phyloP scores from a whole-genome alignment of 768 basidiomycete genomes.

The Suillus placidus region DNA sequence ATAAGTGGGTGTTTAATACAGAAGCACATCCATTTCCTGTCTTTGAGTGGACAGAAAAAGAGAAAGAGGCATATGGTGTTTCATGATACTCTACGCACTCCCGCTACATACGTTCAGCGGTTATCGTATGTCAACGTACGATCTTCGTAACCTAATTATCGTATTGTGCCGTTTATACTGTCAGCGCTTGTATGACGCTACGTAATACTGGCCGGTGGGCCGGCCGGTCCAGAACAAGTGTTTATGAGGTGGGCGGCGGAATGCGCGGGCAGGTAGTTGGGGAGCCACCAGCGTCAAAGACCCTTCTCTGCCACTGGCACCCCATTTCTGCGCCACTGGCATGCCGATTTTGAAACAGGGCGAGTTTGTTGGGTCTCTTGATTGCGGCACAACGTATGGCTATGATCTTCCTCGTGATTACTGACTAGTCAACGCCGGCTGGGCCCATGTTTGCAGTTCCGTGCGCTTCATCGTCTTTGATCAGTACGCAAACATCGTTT shows the following conservation, averaged over 20 bases:
- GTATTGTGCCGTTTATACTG: not conserved
- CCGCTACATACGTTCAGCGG: not conserved
- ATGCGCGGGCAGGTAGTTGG: not conserved
- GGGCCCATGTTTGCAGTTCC: constrained; percentile 52
- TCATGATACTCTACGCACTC: constrained; percentile 1
- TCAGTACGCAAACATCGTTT: constrained; percentile 82
- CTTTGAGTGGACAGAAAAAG: constrained; percentile 61
- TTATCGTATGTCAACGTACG: not conserved
- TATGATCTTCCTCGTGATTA: constrained; percentile 1
- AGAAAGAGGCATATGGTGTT: constrained; percentile 48
- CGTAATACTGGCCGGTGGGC: not conserved
- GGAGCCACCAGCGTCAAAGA: constrained; percentile 15
- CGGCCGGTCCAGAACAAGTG: constrained; percentile 12
- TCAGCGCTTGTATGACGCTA: not conserved
- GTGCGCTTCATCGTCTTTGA: constrained; percentile 93
- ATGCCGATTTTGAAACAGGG: constrained; percentile 50
- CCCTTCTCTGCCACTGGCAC: not conserved
- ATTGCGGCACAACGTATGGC: constrained; percentile 93
- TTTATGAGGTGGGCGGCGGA: not conserved
- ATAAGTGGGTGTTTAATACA: constrained; percentile 65
- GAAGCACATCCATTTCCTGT: constrained; percentile 81
- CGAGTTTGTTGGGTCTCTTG: constrained; percentile 89
- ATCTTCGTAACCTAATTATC: not conserved
- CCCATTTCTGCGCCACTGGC: not conserved
- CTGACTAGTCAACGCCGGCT: not conserved